Evolutionary conservation across 2,329 filamentous ascomycete genomes (phyloP), one percentile per base, ranked within the genome.

Genomic region (Dactylellina cionopaga): DNA sequence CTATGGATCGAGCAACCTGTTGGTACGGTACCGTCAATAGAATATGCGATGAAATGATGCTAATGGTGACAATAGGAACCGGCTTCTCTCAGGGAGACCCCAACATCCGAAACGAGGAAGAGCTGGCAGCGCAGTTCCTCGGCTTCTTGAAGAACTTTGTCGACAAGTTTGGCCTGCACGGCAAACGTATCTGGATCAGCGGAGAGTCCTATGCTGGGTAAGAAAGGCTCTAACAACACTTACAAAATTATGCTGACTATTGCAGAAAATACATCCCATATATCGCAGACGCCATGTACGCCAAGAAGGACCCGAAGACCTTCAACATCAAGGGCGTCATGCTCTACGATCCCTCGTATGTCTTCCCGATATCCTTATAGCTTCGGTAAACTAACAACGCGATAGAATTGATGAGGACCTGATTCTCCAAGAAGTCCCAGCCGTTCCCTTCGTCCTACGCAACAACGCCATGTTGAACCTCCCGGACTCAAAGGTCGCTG

Each of bases 61-160:
- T 13, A 24, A 15, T 54, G 60, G 84, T 22, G n/a, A n/a, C n/a
- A 13, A 17, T 44, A 71, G 66, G 66, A 27, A 90, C 89, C 0
- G 90, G 90, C 11, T 93, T 90, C 79, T 86, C 87, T 0, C 84
- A 86, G 31, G 90, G 90, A 11, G 85, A 81, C 0, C 83, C 87
- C 2, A 90, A 85, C 0, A 89, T 89, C 7, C 87, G 83, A 2
- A 86, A 85, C 75, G 88, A 92, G 75, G 84, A 87, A 27, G 89
- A 92, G 75, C 83, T 90, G 0, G 89, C 89, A 0, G 80, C 81
- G n/a, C 86, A 93, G 75, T 92, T 94, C 78, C 82, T 90, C 13
- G 89, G 89, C 52, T 95, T 92, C 81, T 92, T 88, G 84, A 88
- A 89, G 81, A 92, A 92, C 81, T 92, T 92, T 76, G 81, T 92